phyloP scores from a whole-genome alignment of 2,329 filamentous ascomycete species.

The Rutstroemia sp. region DNA sequence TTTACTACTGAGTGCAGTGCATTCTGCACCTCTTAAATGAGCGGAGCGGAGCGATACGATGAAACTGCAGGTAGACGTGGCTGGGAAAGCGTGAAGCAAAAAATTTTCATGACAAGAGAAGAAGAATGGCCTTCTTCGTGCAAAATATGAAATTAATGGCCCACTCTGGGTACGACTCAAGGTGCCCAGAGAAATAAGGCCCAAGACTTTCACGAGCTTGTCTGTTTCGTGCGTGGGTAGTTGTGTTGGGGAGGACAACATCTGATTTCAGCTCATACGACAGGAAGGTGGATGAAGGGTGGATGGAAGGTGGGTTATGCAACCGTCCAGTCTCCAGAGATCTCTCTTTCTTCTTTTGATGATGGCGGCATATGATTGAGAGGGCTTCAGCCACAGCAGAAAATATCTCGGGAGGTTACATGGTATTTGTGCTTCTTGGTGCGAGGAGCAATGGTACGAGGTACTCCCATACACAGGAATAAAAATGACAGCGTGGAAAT shows the following conservation, averaged over 20 bases:
- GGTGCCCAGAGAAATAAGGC: background rate
- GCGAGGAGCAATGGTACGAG: no score
- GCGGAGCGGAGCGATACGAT: background rate
- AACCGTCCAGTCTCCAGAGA: background rate
- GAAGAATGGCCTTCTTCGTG: background rate
- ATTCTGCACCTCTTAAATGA: no score
- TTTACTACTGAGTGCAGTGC: no score
- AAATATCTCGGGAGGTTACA: background rate
- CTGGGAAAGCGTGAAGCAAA: background rate
- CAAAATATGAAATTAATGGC: background rate
- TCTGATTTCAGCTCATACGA: constrained; percentile 1
- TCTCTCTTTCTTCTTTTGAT: background rate
- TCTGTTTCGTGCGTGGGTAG: background rate
- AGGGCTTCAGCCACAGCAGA: background rate
- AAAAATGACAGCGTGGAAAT: background rate
- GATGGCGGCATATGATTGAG: background rate
- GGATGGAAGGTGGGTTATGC: background rate
- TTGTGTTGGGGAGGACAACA: background rate
- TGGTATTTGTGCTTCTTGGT: background rate
- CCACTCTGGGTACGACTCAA: background rate
- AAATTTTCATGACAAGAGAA: background rate
- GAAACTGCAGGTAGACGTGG: background rate
- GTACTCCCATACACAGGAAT: no score
- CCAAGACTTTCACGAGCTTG: background rate
- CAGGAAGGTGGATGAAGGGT: constrained; percentile 7